These are phyloP conservation scores for Chalara sp. DNA, from an alignment of 2,329 filamentous ascomycete species.

Conservation along the genomic window DNA sequence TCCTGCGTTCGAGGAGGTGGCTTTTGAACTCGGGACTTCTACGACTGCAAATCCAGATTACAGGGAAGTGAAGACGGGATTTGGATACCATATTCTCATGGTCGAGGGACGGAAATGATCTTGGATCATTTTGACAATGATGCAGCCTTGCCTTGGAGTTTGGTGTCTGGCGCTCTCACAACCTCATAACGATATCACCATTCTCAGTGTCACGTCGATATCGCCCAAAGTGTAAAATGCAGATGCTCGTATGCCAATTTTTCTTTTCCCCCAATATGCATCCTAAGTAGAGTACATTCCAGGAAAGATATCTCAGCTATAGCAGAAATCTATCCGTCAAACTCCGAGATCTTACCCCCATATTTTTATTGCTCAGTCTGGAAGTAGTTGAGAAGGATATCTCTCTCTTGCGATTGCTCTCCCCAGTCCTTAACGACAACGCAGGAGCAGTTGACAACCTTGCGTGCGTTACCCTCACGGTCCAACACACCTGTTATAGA, in stretches of 20 bases:
- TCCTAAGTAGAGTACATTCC: constrained; percentile 26
- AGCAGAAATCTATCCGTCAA: constrained; percentile 24
- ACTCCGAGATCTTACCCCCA: constrained; percentile 19
- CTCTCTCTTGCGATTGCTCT: constrained; percentile 98
- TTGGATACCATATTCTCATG: constrained; percentile 79
- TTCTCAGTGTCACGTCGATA: no score
- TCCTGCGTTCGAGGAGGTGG: constrained; percentile 64
- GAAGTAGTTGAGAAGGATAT: constrained; percentile 99
- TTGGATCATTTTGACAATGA: no score
- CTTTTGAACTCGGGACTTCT: constrained; percentile 61
- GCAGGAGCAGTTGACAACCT: constrained; percentile 99
- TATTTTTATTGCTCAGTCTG: constrained; percentile 69
- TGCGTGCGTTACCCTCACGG: constrained; percentile 98
- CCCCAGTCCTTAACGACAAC: constrained; percentile 99
- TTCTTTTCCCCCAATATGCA: constrained; percentile 23
- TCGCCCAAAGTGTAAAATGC: no score
- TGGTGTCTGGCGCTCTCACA: no score
- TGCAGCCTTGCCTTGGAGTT: no score
- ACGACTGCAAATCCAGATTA: constrained; percentile 57
- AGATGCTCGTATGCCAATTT: constrained; percentile 23
- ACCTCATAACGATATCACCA: no score
- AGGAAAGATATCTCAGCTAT: constrained; percentile 19
- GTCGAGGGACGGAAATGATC: constrained; percentile 38
- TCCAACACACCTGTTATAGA: constrained; percentile 75
- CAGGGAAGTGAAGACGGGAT: constrained; percentile 65